These are phyloP conservation scores for Lithospermum erythrorhizon DNA, from an alignment of 257 asterid species.

Conservation along the genomic window DNA sequence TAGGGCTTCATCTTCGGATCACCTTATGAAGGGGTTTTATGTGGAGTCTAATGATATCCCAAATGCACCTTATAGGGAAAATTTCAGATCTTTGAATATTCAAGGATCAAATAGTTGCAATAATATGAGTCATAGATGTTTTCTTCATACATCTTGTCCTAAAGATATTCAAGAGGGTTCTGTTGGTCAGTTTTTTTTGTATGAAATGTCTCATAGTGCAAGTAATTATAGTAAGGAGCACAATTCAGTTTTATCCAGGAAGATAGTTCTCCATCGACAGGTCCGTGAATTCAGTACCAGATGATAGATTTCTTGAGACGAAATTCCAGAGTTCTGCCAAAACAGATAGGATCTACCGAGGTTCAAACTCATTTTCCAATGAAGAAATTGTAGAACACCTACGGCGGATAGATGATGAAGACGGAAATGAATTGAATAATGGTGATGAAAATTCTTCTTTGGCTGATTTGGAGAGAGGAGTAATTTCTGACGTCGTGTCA, in stretches of 20 bases:
- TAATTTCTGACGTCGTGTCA: slow-evolving; percentile 70
- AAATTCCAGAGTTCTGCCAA: slow-evolving; percentile 71
- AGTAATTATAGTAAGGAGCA: slow-evolving; percentile 34
- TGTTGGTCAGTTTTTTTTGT: slow-evolving; percentile 27
- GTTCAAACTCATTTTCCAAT: slow-evolving; percentile 79
- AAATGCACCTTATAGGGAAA: slow-evolving; percentile 36
- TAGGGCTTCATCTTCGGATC: slow-evolving; percentile 29
- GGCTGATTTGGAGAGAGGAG: slow-evolving; percentile 59
- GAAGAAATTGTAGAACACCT: slow-evolving; percentile 95
- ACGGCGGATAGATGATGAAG: slow-evolving; percentile 58
- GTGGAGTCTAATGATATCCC: slow-evolving; percentile 20
- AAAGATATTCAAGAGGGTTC: slow-evolving; percentile 36
- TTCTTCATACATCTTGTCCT: slow-evolving; percentile 34
- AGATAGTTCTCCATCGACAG: slow-evolving; percentile 47
- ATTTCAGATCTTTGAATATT: slow-evolving; percentile 23
- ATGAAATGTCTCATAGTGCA: slow-evolving; percentile 31
- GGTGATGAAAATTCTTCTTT: slow-evolving; percentile 45
- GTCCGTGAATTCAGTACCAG: slow-evolving; percentile 47
- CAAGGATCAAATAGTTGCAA: slow-evolving; percentile 29
- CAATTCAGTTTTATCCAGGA: slow-evolving; percentile 38
- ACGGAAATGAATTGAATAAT: slow-evolving; percentile 21
- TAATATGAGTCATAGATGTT: slow-evolving; percentile 25
- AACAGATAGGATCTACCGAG: slow-evolving; percentile 60
- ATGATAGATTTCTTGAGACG: slow-evolving; percentile 57
- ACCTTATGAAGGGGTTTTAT: slow-evolving; percentile 17